Base-by-base conservation (phyloP, 768 basidiomycete genomes). In the Ramaria sp. region DNA sequence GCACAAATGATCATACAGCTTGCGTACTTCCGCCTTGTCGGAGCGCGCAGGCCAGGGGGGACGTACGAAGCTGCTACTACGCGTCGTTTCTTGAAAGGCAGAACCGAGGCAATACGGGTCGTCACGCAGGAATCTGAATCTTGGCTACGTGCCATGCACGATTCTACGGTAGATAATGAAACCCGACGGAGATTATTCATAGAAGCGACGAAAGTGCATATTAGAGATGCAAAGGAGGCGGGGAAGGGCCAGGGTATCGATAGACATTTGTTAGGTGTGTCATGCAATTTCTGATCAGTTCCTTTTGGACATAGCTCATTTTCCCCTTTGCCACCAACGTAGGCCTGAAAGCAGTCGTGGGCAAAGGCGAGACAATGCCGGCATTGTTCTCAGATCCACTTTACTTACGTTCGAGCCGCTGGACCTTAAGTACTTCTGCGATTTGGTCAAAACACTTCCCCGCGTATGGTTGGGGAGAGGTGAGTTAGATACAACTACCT, bases 31-130 rank as follows among this genome's bases (percentile, higher is more conserved):
- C 78, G 92, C 0, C 74, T 91, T 32, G 68, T 83, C 28, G 72
- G 75, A 38, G 60, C 65, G n/a, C 67, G 81, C 58, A 70, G 71
- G 27, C 56, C 65, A 9, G 91, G 88, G 2, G 88, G 79, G 4
- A 92, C 91, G n/a, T 97, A 97, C 65, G 94, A 97, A 69, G 86
- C 90, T 55, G 92, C 92, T 32, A 83, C 88, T 57, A 93, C 91
- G n/a, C 76, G 94, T 30, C 80, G 78, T 65, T 96, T 87, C 68
- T 76, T 77, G 68, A 88, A 92, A 63, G 94, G 94, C 13, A 77
- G 94, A 45, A 97, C 94, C 24, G 94, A 97, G 70, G 84, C 89
- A n/a, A 90, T 97, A 56, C 76, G 94, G 5, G 83, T 90, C 48
- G 84, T 91, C 13, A 83, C 79, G 12, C 72, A 70, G 44, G 85